phyloP scores from a whole-genome alignment of 495 filamentous ascomycete species.

The Barbatosphaeria neglecta region DNA sequence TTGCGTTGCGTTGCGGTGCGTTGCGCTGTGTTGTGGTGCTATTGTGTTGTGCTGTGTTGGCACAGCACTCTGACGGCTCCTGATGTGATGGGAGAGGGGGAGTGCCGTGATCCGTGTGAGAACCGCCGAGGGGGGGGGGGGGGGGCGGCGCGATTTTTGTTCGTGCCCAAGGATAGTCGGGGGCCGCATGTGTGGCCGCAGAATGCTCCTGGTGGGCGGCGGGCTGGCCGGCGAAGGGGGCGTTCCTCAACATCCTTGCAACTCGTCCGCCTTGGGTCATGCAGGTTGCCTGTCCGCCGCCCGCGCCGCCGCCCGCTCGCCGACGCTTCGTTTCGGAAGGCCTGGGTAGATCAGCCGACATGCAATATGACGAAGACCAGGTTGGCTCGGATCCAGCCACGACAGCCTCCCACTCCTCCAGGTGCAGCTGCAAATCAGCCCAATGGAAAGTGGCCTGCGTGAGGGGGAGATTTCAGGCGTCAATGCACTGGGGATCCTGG shows the following conservation, averaged over 20 bases:
- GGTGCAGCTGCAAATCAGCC: conserved; percentile 1
- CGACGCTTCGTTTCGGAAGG: neutral
- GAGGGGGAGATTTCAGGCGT: conserved; percentile 1
- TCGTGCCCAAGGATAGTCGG: neutral
- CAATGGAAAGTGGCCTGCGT: neutral
- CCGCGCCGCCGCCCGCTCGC: neutral
- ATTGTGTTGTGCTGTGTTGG: neutral
- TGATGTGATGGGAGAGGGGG: neutral
- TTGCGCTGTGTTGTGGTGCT: too few species aligned
- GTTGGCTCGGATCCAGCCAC: neutral
- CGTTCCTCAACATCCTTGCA: neutral
- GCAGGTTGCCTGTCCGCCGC: neutral
- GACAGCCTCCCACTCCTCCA: neutral
- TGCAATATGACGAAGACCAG: conserved; percentile 1
- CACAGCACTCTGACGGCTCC: neutral
- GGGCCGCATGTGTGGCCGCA: neutral
- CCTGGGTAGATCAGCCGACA: neutral
- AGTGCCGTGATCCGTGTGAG: neutral
- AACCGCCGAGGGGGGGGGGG: neutral
- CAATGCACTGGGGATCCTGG: neutral
- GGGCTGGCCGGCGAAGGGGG: neutral
- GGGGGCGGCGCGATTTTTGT: neutral
- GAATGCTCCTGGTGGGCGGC: neutral
- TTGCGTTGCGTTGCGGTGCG: too few species aligned
- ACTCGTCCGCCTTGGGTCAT: neutral